phyloP scores from a whole-genome alignment of 148 eudicot genomes.

The Talinum fruticosum region DNA sequence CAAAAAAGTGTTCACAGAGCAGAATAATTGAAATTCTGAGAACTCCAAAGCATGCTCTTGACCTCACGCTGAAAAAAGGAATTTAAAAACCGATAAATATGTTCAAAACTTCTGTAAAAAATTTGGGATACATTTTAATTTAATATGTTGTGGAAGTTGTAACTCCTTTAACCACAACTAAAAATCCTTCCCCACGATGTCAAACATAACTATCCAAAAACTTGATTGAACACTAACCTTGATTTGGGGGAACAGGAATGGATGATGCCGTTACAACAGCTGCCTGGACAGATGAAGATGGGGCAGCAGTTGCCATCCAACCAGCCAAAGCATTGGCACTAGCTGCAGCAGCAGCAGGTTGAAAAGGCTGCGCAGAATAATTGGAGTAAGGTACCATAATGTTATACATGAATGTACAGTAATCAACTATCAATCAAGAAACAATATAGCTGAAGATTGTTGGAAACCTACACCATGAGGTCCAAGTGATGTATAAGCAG shows the following conservation, averaged over 20 bases:
- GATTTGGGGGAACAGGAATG: conserved; percentile 67
- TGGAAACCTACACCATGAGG: conserved; percentile 65
- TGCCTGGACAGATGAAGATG: conserved; percentile 87
- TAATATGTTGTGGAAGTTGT: no score
- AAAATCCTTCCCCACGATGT: no score
- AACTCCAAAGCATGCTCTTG: neutral
- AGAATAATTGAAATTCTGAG: no score
- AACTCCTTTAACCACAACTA: no score
- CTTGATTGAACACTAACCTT: conserved; percentile 44
- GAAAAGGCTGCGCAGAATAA: conserved; percentile 62
- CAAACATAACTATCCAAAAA: neutral
- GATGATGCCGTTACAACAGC: conserved; percentile 87
- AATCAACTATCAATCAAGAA: neutral
- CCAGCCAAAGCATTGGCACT: conserved; percentile 89
- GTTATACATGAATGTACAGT: neutral
- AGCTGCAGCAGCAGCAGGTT: conserved; percentile 69
- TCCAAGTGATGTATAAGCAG: conserved; percentile 65
- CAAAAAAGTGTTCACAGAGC: neutral
- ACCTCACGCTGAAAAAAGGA: neutral
- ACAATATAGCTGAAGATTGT: neutral
- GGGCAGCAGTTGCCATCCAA: conserved; percentile 92
- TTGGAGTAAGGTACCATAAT: neutral
- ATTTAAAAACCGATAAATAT: no score
- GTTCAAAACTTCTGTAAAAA: no score
- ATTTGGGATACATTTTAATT: no score